These are phyloP conservation scores for Trichophyton verrucosum DNA, from an alignment of 2,329 filamentous ascomycete species.

Conservation along the genomic window DNA sequence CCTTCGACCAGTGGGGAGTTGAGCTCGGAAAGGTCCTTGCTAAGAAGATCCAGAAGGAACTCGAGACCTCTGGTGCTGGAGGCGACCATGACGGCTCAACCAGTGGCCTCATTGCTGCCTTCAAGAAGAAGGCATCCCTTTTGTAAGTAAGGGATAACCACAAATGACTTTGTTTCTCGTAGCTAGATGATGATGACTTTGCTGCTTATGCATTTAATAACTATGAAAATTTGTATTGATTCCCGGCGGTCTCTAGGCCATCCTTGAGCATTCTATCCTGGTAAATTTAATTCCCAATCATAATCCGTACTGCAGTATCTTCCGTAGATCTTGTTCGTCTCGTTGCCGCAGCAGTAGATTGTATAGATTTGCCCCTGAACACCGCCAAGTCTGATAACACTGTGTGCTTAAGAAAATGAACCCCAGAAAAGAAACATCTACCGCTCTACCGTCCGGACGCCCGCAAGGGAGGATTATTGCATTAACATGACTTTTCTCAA, in stretches of 20 bases:
- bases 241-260: background rate
- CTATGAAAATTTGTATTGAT: background rate
- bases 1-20: slow-evolving; percentile 98
- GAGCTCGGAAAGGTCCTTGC: slow-evolving; percentile 94
- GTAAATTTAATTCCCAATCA: background rate
- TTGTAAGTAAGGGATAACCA: slow-evolving; percentile 6
- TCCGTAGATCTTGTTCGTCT: background rate
- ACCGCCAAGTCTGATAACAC: background rate
- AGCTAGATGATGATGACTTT: background rate
- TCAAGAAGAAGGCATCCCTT: slow-evolving; percentile 59
- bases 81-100: slow-evolving; percentile 77
- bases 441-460: background rate
- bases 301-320: background rate
- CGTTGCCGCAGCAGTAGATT: background rate
- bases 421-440: background rate
- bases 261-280: background rate
- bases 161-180: background rate
- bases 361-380: background rate
- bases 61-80: slow-evolving; percentile 60
- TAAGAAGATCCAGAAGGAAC: slow-evolving; percentile 78
- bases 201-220: background rate
- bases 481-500: background rate
- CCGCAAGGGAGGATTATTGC: background rate
- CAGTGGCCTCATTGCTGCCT: slow-evolving; percentile 76
- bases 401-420: background rate